Evolutionary conservation across 257 asterid species (phyloP), one percentile per base, ranked within the genome.

Genomic region (Solanum verrucosum): DNA sequence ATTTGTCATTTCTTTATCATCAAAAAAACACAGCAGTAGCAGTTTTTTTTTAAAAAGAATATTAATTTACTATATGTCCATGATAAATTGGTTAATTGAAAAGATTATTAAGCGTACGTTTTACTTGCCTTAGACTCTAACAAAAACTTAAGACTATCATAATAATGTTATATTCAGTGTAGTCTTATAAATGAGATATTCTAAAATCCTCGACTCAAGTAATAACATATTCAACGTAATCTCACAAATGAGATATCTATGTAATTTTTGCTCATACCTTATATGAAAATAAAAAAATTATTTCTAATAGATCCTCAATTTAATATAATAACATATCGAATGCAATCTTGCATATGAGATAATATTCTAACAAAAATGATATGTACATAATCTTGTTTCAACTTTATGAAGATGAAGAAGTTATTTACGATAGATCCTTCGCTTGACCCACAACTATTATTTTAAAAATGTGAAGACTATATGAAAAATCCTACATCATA

Each of bases 351-450:
- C 18, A 44, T 12, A 44, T 44, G 5, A 13, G 52, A 44, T 37
- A 37, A 33, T 13, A 44, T 44, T 44, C 52, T 44, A 13, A 44
- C 2, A 46, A 4, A 4, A 46, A 6, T 4, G 6, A 46, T 46
- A 4, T 40, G 44, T 9, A 40, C 44, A 3, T 40, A 1, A 46
- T 46, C 2, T 46, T 46, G 2, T 46, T 13, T 1, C 18, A 4
- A 44, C 6, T 12, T 44, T 9, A 9, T 1, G 0, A 4, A 60
- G 0, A 0, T 63, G 0, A 5, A 63, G 0, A 63, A 2, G 6
- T 63, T 9, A 1, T n/a, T 63, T 63, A 0, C 3, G 7, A 63
- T 63, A 25, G 40, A 37, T 37, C 42, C 42, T 37, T 7, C 3
- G 10, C 5, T 12, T 12, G 44, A 71, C 42, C 8, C 5, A 1